Base-by-base conservation (phyloP, 2,329 filamentous ascomycete species). In the Colletotrichum sp. region DNA sequence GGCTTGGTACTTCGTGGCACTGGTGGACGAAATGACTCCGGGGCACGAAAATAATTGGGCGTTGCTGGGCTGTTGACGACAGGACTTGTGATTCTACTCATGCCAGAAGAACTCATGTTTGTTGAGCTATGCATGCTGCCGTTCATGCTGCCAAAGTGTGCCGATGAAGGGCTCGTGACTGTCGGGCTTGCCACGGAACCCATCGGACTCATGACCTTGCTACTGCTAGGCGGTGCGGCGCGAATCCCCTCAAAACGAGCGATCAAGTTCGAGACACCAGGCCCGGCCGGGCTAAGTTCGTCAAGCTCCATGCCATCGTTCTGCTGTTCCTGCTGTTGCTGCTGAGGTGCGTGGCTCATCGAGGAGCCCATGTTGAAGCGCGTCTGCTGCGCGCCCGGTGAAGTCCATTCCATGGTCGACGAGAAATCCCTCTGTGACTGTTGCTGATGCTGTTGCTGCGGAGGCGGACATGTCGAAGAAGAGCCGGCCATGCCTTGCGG, bases 1-100 rank as follows among this genome's bases (percentile, higher is more conserved):
- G 85, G 83, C 76, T 87, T 87, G 12, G 84, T 83, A 39, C 83
- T 85, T 36, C 85, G 83, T 32, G 85, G 85, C 12, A 86, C 80
- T 2, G 86, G 85, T 8, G 86, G 86, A 34, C 75, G 71, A 60
- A 39, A 69, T 28, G 73, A 69, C 18, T 76, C 73, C 28, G 57
- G 64, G 18, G 64, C 39, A 49, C 73, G 70, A 66, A 76, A 76
- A 15, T 75, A 76, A 55, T 71, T 76, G 12, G 75, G 72, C 6
- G 71, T 71, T 68, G 75, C 71, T 30, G 84, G 80, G 30, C 81
- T 84, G 55, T 75, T 49, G 39, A 77, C 69, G 62, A 85, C 78
- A 30, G 84, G 83, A 63, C 82, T 85, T 28, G 82, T 77, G 30
- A 83, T 78, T 76, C 80, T 80, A 71, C 67, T 76, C 74, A 72